Evolutionary conservation across 345 rosid species (phyloP), one percentile per base, ranked within the genome.

Genomic region (Clarkia xantiana): DNA sequence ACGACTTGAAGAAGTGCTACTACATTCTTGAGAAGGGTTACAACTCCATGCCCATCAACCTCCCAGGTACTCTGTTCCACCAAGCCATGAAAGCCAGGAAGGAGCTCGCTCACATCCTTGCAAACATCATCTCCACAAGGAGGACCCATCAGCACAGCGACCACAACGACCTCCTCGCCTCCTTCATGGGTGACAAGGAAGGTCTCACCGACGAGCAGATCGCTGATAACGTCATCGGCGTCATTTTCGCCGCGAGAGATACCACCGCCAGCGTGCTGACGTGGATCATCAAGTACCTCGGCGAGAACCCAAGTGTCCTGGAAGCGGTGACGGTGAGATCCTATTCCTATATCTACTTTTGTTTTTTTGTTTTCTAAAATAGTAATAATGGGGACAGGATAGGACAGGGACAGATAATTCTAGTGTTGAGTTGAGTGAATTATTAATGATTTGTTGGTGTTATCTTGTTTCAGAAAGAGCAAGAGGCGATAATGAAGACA

Each of bases 11-110:
- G 61, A 63, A 76, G 56, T 81, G 89, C 46, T 91, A 91, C 71
- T 83, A 86, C 80, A 66, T 81, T 67, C 86, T 91, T 9, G 98
- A 91, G 57, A 73, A 81, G 54, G 98, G 94, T 0, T 91, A 91
- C 79, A 91, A 91, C 58, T 91, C 98, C n/a, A 81, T 91, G 96
- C 96, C 94, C 13, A 62, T 91, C 7, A 81, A 86, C 52, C 70
- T 91, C 12, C 96, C 98, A 0, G 98, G 96, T 11, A 91, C 98
- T 7, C 85, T 86, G 10, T 86, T 86, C 73, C 42, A 83, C 81
- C 77, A 81, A 66, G 59, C 97, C 3, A 90, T 90, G 95, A 83
- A 70, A 62, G 91, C 97, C 46, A 81, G 98, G 18, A 81, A 75
- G 14, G 84, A 86, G 54, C 72, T 90, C 7, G 84, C 81, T 2